Evolutionary conservation across 2,329 filamentous ascomycete species (phyloP).

Genomic region (Grosmannia clavigera): DNA sequence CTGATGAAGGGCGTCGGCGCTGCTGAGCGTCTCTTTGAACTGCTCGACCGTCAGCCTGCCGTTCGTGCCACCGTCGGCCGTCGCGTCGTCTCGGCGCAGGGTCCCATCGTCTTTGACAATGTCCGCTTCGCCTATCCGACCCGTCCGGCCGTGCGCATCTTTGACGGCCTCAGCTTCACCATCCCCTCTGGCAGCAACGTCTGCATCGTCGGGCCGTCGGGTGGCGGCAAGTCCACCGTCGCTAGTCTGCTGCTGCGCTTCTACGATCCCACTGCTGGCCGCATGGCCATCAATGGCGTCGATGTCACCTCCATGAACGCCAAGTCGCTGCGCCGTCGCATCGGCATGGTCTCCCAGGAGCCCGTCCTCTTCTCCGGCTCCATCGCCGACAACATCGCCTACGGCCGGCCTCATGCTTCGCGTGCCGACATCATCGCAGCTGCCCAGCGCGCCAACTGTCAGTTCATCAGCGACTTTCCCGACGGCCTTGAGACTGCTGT

Average conservation of each 20-base stretch:
- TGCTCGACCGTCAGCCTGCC: conserved; percentile 78
- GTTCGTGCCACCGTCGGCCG: conserved; percentile 78
- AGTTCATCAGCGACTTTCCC: conserved; percentile 92
- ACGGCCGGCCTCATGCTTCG: conserved; percentile 70
- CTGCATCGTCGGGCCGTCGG: conserved; percentile 90
- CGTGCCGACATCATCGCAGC: conserved; percentile 73
- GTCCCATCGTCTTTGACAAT: conserved; percentile 76
- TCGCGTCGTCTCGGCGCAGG: conserved; percentile 71
- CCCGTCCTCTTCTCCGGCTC: conserved; percentile 83
- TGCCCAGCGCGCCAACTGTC: conserved; percentile 85
- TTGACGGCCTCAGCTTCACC: conserved; percentile 76
- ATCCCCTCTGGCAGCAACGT: conserved; percentile 92
- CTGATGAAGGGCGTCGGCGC: conserved; percentile 98
- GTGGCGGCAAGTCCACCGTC: conserved; percentile 92
- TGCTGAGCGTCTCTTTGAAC: conserved; percentile 88
- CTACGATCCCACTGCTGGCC: conserved; percentile 69
- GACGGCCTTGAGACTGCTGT: conserved; percentile 91
- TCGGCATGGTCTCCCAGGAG: conserved; percentile 91
- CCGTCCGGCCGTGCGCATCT: conserved; percentile 80
- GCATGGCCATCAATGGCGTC: conserved; percentile 70
- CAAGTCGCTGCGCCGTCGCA: conserved; percentile 82
- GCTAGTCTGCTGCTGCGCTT: conserved; percentile 84
- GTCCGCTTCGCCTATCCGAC: conserved; percentile 90
- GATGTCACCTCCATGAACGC: conserved; percentile 82
- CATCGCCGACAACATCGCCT: conserved; percentile 81